These are phyloP conservation scores for Hemisphaericaspora nanyangensis DNA, from an alignment of 805 yeast species.

Conservation along the genomic window DNA sequence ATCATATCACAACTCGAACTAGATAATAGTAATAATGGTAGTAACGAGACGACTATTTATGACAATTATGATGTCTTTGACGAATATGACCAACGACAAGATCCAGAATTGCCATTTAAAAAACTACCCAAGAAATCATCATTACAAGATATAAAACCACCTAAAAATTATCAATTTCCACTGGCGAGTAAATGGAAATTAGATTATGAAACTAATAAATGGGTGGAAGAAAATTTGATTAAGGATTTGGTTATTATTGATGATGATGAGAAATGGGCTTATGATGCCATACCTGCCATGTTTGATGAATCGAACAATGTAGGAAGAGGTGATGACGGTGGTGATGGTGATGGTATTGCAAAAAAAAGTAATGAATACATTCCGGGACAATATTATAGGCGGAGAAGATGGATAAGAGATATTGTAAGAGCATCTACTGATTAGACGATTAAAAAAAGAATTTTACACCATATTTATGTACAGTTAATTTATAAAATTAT, in stretches of 20 bases:
- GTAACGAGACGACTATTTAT: neutral
- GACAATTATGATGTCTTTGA: conserved; percentile 2
- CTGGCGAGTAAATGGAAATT: conserved; percentile 53
- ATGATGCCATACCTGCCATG: conserved; percentile 45
- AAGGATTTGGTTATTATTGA: conserved; percentile 57
- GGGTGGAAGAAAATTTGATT: conserved; percentile 57
- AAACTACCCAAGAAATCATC: conserved; percentile 6
- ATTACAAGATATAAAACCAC: conserved; percentile 48
- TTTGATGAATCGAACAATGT: conserved; percentile 14
- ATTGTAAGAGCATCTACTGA: conserved; percentile 4
- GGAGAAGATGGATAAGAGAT: conserved; percentile 66
- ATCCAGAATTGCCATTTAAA: neutral
- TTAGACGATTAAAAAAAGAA: too few relatives aligned
- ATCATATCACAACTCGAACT: neutral
- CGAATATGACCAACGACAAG: neutral
- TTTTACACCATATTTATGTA: too few relatives aligned
- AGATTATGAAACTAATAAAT: conserved; percentile 58
- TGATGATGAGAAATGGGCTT: conserved; percentile 81
- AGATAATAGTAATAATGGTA: neutral
- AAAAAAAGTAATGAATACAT: conserved; percentile 19
- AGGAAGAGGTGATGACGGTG: conserved; percentile 16
- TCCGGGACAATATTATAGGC: conserved; percentile 43
- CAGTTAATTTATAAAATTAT: too few relatives aligned
- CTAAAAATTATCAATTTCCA: conserved; percentile 54
- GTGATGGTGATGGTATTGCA: neutral